A percentile compares a stretch with the other conserved stretches of the same genome.
Evolutionary conservation across 2,329 filamentous ascomycete genomes (phyloP).

Genomic region (Pseudocercospora eumusae): DNA sequence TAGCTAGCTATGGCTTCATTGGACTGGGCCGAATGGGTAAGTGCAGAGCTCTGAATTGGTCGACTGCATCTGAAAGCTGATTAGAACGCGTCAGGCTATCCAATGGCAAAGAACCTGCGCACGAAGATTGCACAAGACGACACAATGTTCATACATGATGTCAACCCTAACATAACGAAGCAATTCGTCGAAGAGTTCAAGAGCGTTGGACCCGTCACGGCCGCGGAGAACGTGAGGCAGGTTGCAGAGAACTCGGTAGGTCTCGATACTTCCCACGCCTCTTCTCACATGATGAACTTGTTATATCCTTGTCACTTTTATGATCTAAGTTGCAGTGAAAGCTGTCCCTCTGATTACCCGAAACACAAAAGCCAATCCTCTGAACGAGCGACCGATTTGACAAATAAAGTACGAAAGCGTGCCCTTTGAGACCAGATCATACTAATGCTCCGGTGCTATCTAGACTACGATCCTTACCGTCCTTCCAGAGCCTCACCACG

Average conservation of each 20-base stretch:
- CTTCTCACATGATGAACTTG: constrained; percentile 23
- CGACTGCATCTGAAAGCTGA: constrained; percentile 20
- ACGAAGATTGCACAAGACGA: constrained; percentile 65
- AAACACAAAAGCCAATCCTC: constrained; percentile 71
- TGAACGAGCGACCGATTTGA: constrained; percentile 48
- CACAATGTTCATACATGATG: constrained; percentile 64
- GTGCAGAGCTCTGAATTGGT: constrained; percentile 26
- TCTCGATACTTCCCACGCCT: constrained; percentile 21
- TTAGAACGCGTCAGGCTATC: constrained; percentile 57
- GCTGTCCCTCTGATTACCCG: constrained; percentile 62
- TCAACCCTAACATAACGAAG: constrained; percentile 59
- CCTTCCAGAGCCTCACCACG: constrained; percentile 84
- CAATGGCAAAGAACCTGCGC: constrained; percentile 72
- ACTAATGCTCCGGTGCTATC: constrained; percentile 2
- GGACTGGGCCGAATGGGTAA: constrained; percentile 55
- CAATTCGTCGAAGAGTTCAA: constrained; percentile 58
- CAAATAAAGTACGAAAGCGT: neutral
- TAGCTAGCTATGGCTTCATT: constrained; percentile 54
- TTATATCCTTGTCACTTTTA: constrained; percentile 53
- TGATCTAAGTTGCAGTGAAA: constrained; percentile 72
- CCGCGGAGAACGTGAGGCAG: constrained; percentile 61
- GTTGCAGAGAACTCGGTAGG: constrained; percentile 69
- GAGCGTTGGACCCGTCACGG: constrained; percentile 48
- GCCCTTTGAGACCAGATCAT: neutral
- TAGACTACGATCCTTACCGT: constrained; percentile 87